phyloP scores from a whole-genome alignment of 768 basidiomycete species.

The Macrolepiota albuminosa region DNA sequence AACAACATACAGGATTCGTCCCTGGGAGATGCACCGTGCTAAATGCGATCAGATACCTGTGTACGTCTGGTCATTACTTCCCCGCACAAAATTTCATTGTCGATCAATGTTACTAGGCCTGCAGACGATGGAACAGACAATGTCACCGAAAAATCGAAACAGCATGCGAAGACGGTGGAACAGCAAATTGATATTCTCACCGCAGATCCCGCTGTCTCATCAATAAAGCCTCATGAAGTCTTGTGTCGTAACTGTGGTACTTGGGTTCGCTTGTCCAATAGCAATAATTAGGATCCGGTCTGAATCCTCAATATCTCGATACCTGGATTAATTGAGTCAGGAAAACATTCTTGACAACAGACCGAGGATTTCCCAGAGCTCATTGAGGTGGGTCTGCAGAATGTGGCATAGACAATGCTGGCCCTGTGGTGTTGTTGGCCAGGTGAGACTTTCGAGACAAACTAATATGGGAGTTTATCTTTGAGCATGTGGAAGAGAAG shows the following conservation, averaged over 20 bases:
- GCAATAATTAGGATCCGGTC: constrained; percentile 74
- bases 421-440: too few species aligned
- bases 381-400: too few species aligned
- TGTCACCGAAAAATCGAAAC: constrained; percentile 9
- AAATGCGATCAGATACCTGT: constrained; percentile 43
- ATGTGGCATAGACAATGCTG: too few species aligned
- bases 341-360: background rate
- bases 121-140: constrained; percentile 19
- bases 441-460: too few species aligned
- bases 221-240: constrained; percentile 45
- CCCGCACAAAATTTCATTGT: background rate
- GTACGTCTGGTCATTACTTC: constrained; percentile 12
- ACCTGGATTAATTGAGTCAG: constrained; percentile 32
- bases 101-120: background rate
- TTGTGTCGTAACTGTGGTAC: constrained; percentile 58
- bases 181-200: constrained; percentile 50
- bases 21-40: constrained; percentile 57
- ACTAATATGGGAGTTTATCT: too few species aligned
- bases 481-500: too few species aligned
- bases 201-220: constrained; percentile 46
- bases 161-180: constrained; percentile 26
- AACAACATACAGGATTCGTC: constrained; percentile 51
- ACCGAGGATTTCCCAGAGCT: too few species aligned
- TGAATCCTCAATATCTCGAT: constrained; percentile 48
- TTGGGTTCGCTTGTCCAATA: constrained; percentile 53